These are phyloP conservation scores for Narthecium ossifragum DNA, from an alignment of 106 monocot species.

Conservation along the genomic window DNA sequence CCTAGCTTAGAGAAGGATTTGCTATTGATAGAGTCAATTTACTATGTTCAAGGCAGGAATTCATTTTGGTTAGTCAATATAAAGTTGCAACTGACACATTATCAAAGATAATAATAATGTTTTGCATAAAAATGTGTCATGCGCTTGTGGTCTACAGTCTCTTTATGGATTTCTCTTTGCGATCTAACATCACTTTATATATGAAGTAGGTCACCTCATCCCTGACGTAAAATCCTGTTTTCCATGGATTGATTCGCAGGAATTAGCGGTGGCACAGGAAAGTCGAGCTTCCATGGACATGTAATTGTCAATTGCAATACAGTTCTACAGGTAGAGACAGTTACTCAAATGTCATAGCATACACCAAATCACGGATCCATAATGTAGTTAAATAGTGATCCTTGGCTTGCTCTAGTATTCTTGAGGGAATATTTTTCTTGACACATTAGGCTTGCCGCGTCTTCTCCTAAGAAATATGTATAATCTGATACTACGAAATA, in stretches of 20 bases:
- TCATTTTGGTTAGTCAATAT: background rate
- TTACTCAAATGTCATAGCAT: no score
- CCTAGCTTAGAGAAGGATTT: background rate
- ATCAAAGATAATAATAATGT: background rate
- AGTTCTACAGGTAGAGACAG: no score
- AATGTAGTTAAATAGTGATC: no score
- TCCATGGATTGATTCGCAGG: constrained; percentile 19
- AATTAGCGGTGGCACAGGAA: constrained; percentile 14
- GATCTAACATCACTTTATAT: background rate
- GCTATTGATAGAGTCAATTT: background rate
- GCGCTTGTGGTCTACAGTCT: background rate
- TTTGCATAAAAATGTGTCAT: background rate
- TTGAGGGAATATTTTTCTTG: no score
- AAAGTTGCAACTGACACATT: background rate
- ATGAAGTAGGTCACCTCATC: no score
- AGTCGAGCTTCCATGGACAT: background rate
- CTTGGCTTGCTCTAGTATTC: no score
- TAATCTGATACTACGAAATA: no score
- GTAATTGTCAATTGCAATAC: background rate
- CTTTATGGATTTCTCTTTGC: background rate
- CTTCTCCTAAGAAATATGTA: no score
- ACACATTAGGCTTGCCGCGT: no score
- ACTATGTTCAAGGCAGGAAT: background rate
- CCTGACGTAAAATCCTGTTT: no score
- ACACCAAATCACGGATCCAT: no score